A percentile compares a stretch with the other conserved stretches of the same genome.
Conservation (phyloP, 2,329 filamentous ascomycete genomes). For the Seiridium unicorne region DNA sequence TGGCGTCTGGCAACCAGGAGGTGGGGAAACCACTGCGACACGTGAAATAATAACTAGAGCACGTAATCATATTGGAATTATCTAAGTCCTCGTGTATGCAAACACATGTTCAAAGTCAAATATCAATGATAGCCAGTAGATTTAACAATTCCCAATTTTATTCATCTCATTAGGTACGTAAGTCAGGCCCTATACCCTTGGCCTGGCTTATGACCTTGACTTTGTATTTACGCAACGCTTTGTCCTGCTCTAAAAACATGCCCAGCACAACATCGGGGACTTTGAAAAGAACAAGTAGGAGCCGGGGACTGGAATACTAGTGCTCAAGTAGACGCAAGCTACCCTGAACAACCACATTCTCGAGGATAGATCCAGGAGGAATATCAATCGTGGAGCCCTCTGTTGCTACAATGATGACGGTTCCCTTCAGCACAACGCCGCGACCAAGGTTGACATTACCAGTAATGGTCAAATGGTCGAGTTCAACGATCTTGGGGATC, state of each 20-base stretch:
- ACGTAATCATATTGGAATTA: no score
- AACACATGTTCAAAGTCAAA: neutral
- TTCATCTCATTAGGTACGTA: slow-evolving; percentile 8
- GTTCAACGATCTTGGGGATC: slow-evolving; percentile 87
- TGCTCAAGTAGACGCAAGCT: slow-evolving; percentile 76
- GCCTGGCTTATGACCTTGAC: neutral
- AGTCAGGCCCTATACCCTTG: neutral
- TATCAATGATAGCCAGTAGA: no score
- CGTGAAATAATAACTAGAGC: no score
- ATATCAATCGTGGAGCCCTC: slow-evolving; percentile 98
- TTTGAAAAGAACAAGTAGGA: neutral
- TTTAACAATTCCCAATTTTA: neutral
- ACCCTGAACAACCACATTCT: slow-evolving; percentile 99
- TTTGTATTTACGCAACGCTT: slow-evolving; percentile 7
- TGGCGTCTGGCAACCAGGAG: no score
- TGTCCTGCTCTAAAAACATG: slow-evolving; percentile 2
- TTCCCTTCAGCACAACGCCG: slow-evolving; percentile 94
- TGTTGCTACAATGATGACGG: slow-evolving; percentile 97
- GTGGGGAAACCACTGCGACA: no score
- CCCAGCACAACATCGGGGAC: neutral
- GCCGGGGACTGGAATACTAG: slow-evolving; percentile 32
- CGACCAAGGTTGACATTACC: slow-evolving; percentile 95
- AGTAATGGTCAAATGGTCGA: slow-evolving; percentile 95
- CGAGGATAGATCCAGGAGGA: slow-evolving; percentile 91
- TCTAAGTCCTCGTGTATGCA: neutral